Conservation (phyloP, 768 basidiomycete species). For the Termitomyces sp. region DNA sequence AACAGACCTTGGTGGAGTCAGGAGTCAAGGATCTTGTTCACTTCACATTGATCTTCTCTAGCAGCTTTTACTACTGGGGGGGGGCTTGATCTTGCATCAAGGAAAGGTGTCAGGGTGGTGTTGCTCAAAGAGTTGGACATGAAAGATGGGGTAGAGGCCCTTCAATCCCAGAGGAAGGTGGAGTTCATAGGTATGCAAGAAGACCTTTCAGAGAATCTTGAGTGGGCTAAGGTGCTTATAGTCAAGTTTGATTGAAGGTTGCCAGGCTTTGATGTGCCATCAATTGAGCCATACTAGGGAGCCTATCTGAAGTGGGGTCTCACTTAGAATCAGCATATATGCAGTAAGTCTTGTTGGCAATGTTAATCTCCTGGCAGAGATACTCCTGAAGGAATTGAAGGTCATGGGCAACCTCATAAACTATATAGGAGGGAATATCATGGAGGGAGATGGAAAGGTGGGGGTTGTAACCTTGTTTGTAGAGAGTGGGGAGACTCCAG, state of each 20-base stretch:
- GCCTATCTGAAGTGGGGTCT: background rate
- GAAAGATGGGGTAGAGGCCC: background rate
- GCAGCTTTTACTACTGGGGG: background rate
- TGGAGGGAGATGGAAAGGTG: background rate
- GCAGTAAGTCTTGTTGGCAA: background rate
- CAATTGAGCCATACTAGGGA: background rate
- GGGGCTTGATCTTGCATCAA: too few species aligned
- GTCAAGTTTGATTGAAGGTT: background rate
- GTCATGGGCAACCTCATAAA: background rate
- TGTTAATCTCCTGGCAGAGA: background rate
- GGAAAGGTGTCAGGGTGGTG: background rate
- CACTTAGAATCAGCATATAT: background rate
- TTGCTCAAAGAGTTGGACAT: background rate
- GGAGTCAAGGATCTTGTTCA: background rate
- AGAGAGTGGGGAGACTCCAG: background rate
- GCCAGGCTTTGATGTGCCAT: background rate
- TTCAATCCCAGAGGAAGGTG: background rate
- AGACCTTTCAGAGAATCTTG: background rate
- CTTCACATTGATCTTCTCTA: background rate
- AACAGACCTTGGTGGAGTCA: background rate
- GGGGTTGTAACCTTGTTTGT: background rate
- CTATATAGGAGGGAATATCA: background rate
- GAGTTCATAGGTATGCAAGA: background rate
- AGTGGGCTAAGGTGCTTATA: background rate
- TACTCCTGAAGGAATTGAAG: background rate